Percentiles rank a stretch among this genome's conserved stretches.
phyloP scores from a whole-genome alignment of 345 rosid species.

The Arabidopsis suecica region DNA sequence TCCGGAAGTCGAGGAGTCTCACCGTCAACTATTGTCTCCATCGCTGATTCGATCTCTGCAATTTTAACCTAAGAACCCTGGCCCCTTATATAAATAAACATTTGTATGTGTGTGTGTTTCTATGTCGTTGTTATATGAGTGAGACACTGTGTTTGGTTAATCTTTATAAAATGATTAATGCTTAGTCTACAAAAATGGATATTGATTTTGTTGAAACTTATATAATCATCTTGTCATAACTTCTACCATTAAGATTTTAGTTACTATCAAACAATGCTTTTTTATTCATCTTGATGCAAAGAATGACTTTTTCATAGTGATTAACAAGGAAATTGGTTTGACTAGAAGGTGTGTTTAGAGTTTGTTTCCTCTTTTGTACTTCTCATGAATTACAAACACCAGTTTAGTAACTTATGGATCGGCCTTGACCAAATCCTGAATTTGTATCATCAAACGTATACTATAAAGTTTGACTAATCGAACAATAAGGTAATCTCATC shows the following conservation, averaged over 20 bases:
- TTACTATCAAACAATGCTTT: neutral
- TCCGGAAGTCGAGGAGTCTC: slow-evolving; percentile 82
- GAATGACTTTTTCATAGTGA: too few relatives aligned
- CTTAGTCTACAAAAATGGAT: neutral
- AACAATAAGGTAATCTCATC: neutral
- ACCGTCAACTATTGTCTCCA: slow-evolving; percentile 63
- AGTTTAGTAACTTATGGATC: too few relatives aligned
- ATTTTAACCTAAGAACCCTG: slow-evolving; percentile 44
- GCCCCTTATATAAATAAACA: neutral
- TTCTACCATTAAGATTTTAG: neutral
- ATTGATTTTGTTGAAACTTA: neutral
- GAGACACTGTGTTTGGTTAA: slow-evolving; percentile 5
- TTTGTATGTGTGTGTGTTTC: slow-evolving; percentile 27
- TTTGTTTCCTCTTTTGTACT: too few relatives aligned
- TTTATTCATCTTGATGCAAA: too few relatives aligned
- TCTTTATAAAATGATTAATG: slow-evolving; percentile 1
- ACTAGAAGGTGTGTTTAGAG: too few relatives aligned
- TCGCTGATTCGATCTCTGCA: slow-evolving; percentile 60
- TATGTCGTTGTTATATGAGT: neutral
- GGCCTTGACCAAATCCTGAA: neutral
- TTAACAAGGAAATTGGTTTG: too few relatives aligned
- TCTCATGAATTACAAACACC: too few relatives aligned
- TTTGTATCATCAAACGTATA: neutral
- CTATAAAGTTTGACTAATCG: neutral
- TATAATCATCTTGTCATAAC: neutral